Conservation (phyloP, 768 basidiomycete genomes). For the Amanita fuliginea region DNA sequence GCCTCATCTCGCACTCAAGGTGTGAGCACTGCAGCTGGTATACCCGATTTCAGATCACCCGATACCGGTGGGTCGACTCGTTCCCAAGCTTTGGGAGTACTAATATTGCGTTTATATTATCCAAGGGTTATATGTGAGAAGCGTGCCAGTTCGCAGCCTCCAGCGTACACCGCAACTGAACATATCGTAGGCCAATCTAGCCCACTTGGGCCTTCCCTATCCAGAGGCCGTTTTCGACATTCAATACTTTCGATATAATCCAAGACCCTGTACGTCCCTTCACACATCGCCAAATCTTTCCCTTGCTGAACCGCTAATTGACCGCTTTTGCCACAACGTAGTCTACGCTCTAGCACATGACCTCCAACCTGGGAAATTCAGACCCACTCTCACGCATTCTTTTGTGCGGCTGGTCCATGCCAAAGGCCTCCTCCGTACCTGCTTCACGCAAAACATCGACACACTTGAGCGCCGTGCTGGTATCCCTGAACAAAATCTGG, state of each 20-base stretch:
- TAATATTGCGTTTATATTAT: background rate
- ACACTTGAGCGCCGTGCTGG: conserved; percentile 83
- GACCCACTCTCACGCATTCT: conserved; percentile 83
- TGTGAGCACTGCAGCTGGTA: conserved; percentile 71
- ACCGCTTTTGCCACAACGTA: conserved; percentile 13
- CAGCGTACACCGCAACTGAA: background rate
- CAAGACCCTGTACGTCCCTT: conserved; percentile 58
- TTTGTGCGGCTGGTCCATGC: conserved; percentile 77
- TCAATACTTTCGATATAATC: conserved; percentile 69
- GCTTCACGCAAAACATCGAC: conserved; percentile 91
- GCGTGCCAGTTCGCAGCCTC: background rate
- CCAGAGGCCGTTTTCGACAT: conserved; percentile 97
- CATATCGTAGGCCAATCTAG: conserved; percentile 54
- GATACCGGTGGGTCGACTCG: conserved; percentile 47
- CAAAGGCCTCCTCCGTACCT: conserved; percentile 57
- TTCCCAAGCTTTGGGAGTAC: background rate
- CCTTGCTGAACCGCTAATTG: background rate
- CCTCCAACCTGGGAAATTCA: conserved; percentile 82
- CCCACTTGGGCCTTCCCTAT: conserved; percentile 70
- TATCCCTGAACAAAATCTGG: conserved; percentile 57
- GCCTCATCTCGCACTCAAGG: conserved; percentile 24
- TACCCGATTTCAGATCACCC: conserved; percentile 85
- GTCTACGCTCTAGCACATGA: conserved; percentile 92
- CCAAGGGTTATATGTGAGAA: conserved; percentile 42
- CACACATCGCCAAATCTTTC: background rate